Conservation (phyloP, 1,284 basidiomycete species). For the Sporisorium iseilematis-ciliati region DNA sequence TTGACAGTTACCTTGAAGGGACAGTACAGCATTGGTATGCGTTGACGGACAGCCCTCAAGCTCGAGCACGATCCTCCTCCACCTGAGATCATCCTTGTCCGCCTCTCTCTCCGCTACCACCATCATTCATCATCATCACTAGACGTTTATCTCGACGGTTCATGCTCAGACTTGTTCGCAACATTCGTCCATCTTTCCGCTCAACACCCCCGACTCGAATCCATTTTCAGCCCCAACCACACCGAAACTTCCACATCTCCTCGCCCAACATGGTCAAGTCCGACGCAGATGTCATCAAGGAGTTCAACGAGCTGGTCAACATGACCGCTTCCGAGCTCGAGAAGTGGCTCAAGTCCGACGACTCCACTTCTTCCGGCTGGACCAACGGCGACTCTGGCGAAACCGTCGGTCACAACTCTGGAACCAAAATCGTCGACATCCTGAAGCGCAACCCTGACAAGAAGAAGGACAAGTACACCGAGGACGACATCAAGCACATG, state of each 20-base stretch:
- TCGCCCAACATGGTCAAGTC: constrained; percentile 54
- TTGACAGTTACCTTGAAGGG: no score
- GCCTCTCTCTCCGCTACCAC: not conserved
- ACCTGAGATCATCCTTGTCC: not conserved
- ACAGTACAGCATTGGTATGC: not conserved
- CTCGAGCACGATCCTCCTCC: constrained; percentile 11
- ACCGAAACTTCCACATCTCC: not conserved
- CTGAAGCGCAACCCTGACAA: constrained; percentile 67
- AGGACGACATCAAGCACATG: constrained; percentile 68
- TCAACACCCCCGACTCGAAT: not conserved
- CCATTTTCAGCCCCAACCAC: no score
- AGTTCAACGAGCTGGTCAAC: constrained; percentile 68
- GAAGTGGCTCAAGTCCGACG: constrained; percentile 65
- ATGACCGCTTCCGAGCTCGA: constrained; percentile 65
- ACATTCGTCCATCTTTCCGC: not conserved
- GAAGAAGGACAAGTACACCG: constrained; percentile 62
- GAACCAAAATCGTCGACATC: constrained; percentile 65
- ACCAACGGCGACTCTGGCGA: constrained; percentile 59
- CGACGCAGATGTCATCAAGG: constrained; percentile 57
- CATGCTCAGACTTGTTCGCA: not conserved
- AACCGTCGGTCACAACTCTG: constrained; percentile 62
- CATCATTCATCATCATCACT: not conserved
- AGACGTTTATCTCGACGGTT: not conserved
- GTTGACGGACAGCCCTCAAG: not conserved
- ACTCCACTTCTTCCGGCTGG: constrained; percentile 55